Percentiles rank a stretch among this genome's conserved stretches.
Conservation (phyloP, 2,329 filamentous ascomycete genomes). For the Colletotrichum camelliae region DNA sequence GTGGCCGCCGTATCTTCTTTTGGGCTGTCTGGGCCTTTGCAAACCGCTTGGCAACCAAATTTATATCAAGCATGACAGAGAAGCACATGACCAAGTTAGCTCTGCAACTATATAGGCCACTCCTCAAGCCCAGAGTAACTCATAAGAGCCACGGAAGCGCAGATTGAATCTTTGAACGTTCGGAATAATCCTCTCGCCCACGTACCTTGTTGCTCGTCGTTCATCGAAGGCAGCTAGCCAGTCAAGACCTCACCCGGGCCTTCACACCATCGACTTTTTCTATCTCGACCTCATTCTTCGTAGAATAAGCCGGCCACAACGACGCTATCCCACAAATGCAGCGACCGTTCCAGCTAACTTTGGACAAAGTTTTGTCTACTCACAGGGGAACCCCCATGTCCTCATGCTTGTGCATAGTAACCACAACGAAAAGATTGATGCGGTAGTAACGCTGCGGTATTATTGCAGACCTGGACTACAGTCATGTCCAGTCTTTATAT, state of each 20-base stretch:
- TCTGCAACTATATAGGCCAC: background rate
- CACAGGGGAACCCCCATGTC: background rate
- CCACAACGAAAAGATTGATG: background rate
- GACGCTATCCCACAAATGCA: too few relatives aligned
- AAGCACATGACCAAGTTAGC: background rate
- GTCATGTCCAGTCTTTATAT: background rate
- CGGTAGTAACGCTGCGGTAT: too few relatives aligned
- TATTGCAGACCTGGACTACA: background rate
- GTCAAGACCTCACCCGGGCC: rapidly evolving
- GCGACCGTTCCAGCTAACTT: rapidly evolving
- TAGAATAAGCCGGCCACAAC: rapidly evolving
- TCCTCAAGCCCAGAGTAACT: background rate
- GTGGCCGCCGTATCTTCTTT: background rate
- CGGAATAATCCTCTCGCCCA: rapidly evolving
- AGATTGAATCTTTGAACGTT: rapidly evolving
- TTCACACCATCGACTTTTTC: background rate
- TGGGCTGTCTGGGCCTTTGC: background rate
- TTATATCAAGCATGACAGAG: background rate
- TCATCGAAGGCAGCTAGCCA: background rate
- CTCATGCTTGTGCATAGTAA: background rate
- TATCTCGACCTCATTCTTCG: background rate
- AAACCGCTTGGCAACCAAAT: background rate
- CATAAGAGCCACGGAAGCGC: rapidly evolving
- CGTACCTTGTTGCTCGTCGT: background rate
- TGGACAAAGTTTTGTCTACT: background rate